Base-by-base conservation (phyloP, 1,284 basidiomycete genomes). In the Moesziomyces sp. region DNA sequence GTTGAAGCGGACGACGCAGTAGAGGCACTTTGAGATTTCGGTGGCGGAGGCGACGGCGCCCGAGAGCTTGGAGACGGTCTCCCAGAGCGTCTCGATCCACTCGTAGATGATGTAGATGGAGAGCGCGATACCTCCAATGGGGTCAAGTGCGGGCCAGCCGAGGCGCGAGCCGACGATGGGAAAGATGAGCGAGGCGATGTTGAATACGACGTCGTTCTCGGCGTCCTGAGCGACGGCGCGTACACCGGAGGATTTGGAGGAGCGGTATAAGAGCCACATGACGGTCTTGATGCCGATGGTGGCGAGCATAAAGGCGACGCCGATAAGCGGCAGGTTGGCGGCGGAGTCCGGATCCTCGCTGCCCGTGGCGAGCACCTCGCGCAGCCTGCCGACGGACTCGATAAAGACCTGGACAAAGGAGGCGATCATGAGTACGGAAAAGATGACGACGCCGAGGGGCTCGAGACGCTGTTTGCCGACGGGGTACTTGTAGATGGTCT, bases 381-480 rank as follows among this genome's bases (percentile, higher is more conserved):
- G 69, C 11, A 83, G 47, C 14, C 82, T 71, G 26, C 74, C 56
- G 11, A 69, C 42, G 9, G 78, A 79, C 52, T 83, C 82, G 61
- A 84, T 74, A 26, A 84, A 67, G 24, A 84, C 82, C 51, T 80
- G 79, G 8, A 64, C 59, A 23, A 82, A 78, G n/a, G 68, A 87
- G 0, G 87, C 85, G 50, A 88, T 88, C 87, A 88, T 88, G 40
- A 86, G 85, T n/a, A 88, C 87, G n/a, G 86, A 85, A 74, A 88
- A 88, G 63, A 88, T 80, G 46, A 84, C 74, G 19, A 85, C 84
- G 18, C 86, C 86, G 13, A 87, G 79, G 7, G 86, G 86, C 72
- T 87, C 87, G 49, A 87, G 86, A 3, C 87, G 79, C 47, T 85
- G 79, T 77, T 88, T 88, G 18, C 87, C 88, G 3, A 86, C 86